Evolutionary conservation across 2,329 filamentous ascomycete species (phyloP), one percentile per base, ranked within the genome.

Genomic region (Penicillium sclerotiorum): DNA sequence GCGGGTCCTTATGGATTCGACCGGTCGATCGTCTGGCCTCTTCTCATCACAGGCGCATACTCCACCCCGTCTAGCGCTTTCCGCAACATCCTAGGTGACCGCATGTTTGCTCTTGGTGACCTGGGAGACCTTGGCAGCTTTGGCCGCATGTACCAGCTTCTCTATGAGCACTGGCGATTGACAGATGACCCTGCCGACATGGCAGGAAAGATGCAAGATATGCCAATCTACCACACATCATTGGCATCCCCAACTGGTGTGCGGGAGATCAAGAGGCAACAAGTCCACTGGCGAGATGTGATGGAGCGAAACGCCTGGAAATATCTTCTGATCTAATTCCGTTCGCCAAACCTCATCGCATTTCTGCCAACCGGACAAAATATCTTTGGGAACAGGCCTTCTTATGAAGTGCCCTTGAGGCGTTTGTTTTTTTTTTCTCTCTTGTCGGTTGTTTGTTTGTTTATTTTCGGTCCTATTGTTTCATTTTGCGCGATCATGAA

Each of bases 291-390:
- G 93, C 82, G 93, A 76, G 89, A 95, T 75, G 84, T 93, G 68
- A 96, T 96, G 91, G 84, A 84, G 75, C 84, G 87, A 76, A 94
- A 93, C 77, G 85, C 85, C 62, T 96, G 90, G 92, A 90, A 95
- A 70, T 94, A 90, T 76, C 80, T 96, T 72, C 83, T 96, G 72
- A 92, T 96, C 74, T 96, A 76, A 77, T 39, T 45, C 32, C 27
- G 32, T 32, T 45, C 21, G 21, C 33, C 35, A 47, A 27, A 8
- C 39, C 15, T 7, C 12, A 36, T 17, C n/a, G 22, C 21, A 21
- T 23, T 22, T 7, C 5, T n/a, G 1, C 12, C 15, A n/a, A 6
- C 28, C 5, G 11, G 12, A 32, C 15, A n/a, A 32, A 32, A 32
- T 13, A n/a, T 32, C 28, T 4, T 5, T n/a, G 11, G 28, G 5